These are phyloP conservation scores for Halophytophthora batemanensis DNA, from an alignment of 352 stramenopile species.

Conservation along the genomic window DNA sequence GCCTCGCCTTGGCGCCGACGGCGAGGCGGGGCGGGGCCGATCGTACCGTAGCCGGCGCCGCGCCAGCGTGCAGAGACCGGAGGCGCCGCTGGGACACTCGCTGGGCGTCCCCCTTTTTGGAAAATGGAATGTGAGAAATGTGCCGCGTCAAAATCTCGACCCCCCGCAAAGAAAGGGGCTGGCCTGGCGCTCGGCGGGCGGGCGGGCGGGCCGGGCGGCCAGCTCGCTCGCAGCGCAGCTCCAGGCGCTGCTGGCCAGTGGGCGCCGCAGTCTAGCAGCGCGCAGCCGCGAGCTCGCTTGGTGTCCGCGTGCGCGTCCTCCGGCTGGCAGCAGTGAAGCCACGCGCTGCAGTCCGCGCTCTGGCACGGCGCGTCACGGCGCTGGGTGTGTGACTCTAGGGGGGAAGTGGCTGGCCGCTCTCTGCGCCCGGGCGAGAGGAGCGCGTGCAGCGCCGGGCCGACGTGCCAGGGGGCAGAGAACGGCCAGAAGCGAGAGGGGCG, in stretches of 20 bases:
- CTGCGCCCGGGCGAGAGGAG: too few relatives aligned
- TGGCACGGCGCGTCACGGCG: too few relatives aligned
- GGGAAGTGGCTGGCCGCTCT: too few relatives aligned
- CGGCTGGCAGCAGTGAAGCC: too few relatives aligned
- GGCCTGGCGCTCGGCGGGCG: slow-evolving; percentile 2
- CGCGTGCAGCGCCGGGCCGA: too few relatives aligned
- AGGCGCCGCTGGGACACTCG: slow-evolving; percentile 29
- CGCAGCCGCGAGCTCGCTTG: slow-evolving; percentile 15
- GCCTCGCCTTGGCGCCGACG: too few relatives aligned
- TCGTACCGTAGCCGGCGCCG: slow-evolving; percentile 2
- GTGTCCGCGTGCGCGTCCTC: too few relatives aligned
- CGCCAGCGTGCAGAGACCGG: slow-evolving; percentile 19
- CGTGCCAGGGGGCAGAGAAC: too few relatives aligned
- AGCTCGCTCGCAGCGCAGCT: slow-evolving; percentile 4
- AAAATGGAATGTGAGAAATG: slow-evolving; percentile 21
- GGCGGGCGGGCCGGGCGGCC: slow-evolving; percentile 10
- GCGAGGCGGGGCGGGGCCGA: not conserved
- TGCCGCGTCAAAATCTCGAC: not conserved
- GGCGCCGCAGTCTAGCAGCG: not conserved
- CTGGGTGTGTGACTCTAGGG: too few relatives aligned
- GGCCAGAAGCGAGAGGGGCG: not conserved
- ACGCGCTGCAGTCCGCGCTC: too few relatives aligned
- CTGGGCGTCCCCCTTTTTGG: slow-evolving; percentile 7
- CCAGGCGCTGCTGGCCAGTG: too few relatives aligned
- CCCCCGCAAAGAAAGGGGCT: too few relatives aligned